Conservation (phyloP, 495 filamentous ascomycete species). For the Pseudoneurospora amorphoporcata region DNA sequence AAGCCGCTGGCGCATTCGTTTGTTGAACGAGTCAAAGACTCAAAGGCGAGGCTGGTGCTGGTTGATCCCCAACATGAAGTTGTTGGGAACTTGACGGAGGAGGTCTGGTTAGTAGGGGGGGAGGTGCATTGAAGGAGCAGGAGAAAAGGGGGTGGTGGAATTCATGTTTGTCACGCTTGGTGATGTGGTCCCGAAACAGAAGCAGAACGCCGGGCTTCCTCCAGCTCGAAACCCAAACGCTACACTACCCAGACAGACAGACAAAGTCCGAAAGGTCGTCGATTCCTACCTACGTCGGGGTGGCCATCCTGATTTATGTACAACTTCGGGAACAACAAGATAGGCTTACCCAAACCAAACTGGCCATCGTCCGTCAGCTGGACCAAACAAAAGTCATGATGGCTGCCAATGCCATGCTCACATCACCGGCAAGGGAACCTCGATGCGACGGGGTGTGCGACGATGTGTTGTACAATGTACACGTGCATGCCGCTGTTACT, state of each 20-base stretch:
- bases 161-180: constrained; percentile 53
- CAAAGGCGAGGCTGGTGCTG: constrained; percentile 70
- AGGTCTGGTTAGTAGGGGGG: constrained; percentile 27
- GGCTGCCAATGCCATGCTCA: constrained; percentile 42
- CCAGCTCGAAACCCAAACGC: constrained; percentile 42
- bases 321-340: constrained; percentile 86
- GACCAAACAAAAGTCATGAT: constrained; percentile 58
- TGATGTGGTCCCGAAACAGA: constrained; percentile 42
- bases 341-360: constrained; percentile 89
- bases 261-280: constrained; percentile 47
- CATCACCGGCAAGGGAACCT: constrained; percentile 44
- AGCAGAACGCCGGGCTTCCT: constrained; percentile 42
- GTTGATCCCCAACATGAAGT: constrained; percentile 76
- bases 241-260: too few relatives aligned
- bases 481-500: constrained; percentile 95
- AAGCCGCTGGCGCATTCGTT: constrained; percentile 37
- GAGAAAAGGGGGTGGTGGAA: constrained; percentile 27
- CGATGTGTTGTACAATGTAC: constrained; percentile 81
- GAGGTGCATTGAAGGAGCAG: constrained; percentile 2
- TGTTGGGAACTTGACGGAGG: constrained; percentile 29
- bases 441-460: constrained; percentile 33
- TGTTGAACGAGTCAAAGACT: constrained; percentile 72
- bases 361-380: constrained; percentile 73
- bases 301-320: constrained; percentile 73
- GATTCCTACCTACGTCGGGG: constrained; percentile 41